A percentile compares a stretch with the other conserved stretches of the same genome.
Conservation (phyloP, 768 basidiomycete genomes). For the Piloderma croceum region DNA sequence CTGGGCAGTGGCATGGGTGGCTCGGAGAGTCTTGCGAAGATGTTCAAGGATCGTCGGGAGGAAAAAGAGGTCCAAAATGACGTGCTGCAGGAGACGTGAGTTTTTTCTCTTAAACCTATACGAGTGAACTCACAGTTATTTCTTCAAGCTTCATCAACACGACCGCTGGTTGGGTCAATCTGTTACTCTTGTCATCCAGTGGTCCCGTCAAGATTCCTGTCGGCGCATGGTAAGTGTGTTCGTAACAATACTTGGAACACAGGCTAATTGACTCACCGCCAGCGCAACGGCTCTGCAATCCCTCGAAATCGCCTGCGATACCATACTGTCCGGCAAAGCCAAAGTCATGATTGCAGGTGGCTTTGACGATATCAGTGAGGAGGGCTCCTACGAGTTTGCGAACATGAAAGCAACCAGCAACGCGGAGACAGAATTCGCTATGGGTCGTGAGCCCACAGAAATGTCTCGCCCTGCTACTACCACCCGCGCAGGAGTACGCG, state of each 20-base stretch:
- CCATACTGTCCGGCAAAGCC: conserved; percentile 90
- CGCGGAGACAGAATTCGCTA: conserved; percentile 93
- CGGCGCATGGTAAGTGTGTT: conserved; percentile 80
- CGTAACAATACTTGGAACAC: neutral
- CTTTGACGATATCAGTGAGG: conserved; percentile 96
- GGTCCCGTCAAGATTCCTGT: conserved; percentile 99
- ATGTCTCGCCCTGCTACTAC: conserved; percentile 97
- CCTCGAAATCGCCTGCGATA: conserved; percentile 95
- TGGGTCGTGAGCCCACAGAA: conserved; percentile 98
- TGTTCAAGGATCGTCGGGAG: conserved; percentile 99
- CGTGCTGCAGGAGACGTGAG: conserved; percentile 95
- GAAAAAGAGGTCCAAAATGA: conserved; percentile 99
- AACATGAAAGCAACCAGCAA: conserved; percentile 99
- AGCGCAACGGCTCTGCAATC: conserved; percentile 98
- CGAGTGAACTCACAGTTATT: neutral
- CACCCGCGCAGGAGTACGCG: conserved; percentile 84
- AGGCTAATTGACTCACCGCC: conserved; percentile 7
- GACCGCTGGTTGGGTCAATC: conserved; percentile 96
- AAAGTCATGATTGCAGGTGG: conserved; percentile 99
- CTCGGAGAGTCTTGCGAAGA: conserved; percentile 80
- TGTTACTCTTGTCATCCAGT: conserved; percentile 90
- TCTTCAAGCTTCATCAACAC: conserved; percentile 92
- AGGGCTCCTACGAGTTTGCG: conserved; percentile 98
- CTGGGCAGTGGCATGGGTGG: conserved; percentile 99
- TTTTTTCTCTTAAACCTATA: conserved; percentile 10